Conservation (phyloP, 179 eudicot genomes). For the Drosera spatulata region DNA sequence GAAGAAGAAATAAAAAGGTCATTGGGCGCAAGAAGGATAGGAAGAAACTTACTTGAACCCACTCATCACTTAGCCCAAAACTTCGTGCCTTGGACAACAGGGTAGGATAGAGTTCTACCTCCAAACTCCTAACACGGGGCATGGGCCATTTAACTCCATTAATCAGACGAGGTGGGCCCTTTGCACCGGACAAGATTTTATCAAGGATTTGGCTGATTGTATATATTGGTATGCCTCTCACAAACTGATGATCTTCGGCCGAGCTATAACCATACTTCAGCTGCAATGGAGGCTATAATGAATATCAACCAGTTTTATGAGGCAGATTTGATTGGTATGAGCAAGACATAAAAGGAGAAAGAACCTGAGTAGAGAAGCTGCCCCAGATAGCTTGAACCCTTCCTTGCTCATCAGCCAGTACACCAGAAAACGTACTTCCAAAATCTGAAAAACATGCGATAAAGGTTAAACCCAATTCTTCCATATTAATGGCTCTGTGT, state of each 20-base stretch:
- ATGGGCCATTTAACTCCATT: constrained; percentile 77
- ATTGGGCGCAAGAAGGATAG: too few relatives aligned
- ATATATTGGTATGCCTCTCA: constrained; percentile 82
- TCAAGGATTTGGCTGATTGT: constrained; percentile 71
- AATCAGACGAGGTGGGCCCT: constrained; percentile 71
- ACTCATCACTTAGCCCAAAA: constrained; percentile 73
- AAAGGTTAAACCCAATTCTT: constrained; percentile 65
- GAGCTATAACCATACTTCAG: constrained; percentile 64
- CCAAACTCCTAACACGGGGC: constrained; percentile 82
- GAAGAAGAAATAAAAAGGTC: too few relatives aligned
- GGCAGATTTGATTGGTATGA: constrained; percentile 1
- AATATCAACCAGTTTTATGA: constrained; percentile 10
- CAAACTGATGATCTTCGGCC: constrained; percentile 87
- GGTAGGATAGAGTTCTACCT: constrained; percentile 84
- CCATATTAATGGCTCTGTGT: constrained; percentile 91
- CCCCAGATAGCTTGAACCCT: constrained; percentile 96
- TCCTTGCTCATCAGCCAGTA: constrained; percentile 76
- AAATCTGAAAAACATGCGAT: constrained; percentile 44
- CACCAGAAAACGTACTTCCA: constrained; percentile 95
- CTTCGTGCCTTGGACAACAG: constrained; percentile 93
- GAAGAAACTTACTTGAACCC: constrained; percentile 60
- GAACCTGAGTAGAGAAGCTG: constrained; percentile 93
- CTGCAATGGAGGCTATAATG: constrained; percentile 23
- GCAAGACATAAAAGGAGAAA: not conserved
- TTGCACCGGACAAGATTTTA: constrained; percentile 64